phyloP scores from a whole-genome alignment of 2,329 filamentous ascomycete genomes.

The Exophiala mesophila region DNA sequence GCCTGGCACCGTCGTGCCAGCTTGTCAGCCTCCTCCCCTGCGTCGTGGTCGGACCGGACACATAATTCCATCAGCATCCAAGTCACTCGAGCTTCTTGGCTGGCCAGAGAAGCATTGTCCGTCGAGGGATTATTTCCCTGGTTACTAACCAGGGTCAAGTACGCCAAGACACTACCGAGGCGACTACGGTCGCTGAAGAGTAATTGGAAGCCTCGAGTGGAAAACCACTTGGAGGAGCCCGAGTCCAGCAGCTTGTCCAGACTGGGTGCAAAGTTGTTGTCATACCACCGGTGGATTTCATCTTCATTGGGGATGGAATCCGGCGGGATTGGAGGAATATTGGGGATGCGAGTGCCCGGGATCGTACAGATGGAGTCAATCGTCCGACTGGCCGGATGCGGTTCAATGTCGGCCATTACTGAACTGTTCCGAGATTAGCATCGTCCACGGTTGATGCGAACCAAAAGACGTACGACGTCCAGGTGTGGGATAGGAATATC shows the following conservation, averaged over 20 bases:
- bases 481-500: conserved; percentile 17
- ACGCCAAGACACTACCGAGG: conserved; percentile 62
- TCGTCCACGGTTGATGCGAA: background rate
- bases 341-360: conserved; percentile 41
- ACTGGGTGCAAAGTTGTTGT: conserved; percentile 68
- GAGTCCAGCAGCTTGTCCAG: conserved; percentile 76
- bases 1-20: conserved; percentile 27
- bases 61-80: conserved; percentile 56
- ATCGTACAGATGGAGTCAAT: conserved; percentile 68
- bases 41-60: conserved; percentile 33
- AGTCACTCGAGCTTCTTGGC: conserved; percentile 44
- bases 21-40: conserved; percentile 29
- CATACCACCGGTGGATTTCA: conserved; percentile 67
- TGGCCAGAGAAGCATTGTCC: conserved; percentile 20
- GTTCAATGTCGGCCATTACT: conserved; percentile 18
- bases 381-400: conserved; percentile 41
- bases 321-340: conserved; percentile 52
- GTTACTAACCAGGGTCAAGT: conserved; percentile 46
- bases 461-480: conserved; percentile 16
- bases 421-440: conserved; percentile 14
- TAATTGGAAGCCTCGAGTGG: conserved; percentile 47
- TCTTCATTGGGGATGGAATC: conserved; percentile 52
- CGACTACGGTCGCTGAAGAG: conserved; percentile 54
- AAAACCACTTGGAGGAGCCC: conserved; percentile 61
- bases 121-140: conserved; percentile 14